These are phyloP conservation scores for Camelina sativa DNA, from an alignment of 345 rosid genomes.

Conservation along the genomic window DNA sequence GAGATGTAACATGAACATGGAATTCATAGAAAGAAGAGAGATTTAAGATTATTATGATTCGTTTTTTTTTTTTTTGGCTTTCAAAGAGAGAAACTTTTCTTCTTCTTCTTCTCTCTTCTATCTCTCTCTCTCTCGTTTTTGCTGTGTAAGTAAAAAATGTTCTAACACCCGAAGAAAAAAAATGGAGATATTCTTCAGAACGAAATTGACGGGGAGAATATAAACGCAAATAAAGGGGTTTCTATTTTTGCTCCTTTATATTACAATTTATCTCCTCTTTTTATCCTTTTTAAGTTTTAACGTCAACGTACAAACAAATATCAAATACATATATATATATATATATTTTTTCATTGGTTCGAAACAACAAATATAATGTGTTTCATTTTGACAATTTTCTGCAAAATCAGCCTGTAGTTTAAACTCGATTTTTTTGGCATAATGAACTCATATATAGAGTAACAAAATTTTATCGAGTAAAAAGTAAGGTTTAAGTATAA, in stretches of 20 bases:
- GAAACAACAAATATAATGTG: background rate
- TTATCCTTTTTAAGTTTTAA: slow-evolving; percentile 10
- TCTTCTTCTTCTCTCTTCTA: background rate
- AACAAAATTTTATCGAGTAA: no score
- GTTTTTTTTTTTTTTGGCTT: slow-evolving; percentile 16
- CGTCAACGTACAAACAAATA: slow-evolving; percentile 16
- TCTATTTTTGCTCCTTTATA: slow-evolving; percentile 40
- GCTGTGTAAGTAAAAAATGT: slow-evolving; percentile 29
- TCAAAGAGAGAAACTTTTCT: slow-evolving; percentile 34
- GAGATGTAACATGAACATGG: slow-evolving; percentile 19
- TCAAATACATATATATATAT: background rate
- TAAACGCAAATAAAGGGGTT: slow-evolving; percentile 42
- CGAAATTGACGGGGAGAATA: slow-evolving; percentile 57
- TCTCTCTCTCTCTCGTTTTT: slow-evolving; percentile 15
- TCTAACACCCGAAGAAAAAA: slow-evolving; percentile 27
- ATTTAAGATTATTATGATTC: slow-evolving; percentile 21
- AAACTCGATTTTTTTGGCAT: background rate
- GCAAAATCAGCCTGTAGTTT: background rate
- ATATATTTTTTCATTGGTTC: background rate
- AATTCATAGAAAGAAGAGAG: slow-evolving; percentile 2
- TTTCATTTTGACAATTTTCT: background rate
- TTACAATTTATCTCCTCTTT: slow-evolving; percentile 29
- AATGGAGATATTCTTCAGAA: slow-evolving; percentile 33
- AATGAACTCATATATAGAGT: no score
- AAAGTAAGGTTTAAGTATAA: no score